phyloP scores from a whole-genome alignment of 805 yeast genomes.

The Myxozyma nipponensis region DNA sequence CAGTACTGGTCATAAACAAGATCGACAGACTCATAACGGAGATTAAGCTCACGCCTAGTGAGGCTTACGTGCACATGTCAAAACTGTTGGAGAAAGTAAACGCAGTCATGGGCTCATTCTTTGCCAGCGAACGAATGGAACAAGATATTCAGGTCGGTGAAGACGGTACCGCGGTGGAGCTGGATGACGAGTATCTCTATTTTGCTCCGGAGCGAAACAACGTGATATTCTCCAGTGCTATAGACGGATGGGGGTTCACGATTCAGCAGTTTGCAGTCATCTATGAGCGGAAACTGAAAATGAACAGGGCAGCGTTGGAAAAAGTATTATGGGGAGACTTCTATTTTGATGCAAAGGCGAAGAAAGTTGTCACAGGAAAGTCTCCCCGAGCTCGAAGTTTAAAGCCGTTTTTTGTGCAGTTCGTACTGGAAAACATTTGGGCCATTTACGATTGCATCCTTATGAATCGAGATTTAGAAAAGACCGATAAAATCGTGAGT shows the following conservation, averaged over 20 bases:
- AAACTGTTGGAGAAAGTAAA: slow-evolving; percentile 89
- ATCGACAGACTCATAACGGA: slow-evolving; percentile 83
- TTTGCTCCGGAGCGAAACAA: slow-evolving; percentile 85
- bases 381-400: slow-evolving; percentile 56
- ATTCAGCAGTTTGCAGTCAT: slow-evolving; percentile 83
- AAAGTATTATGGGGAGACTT: slow-evolving; percentile 96
- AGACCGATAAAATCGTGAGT: slow-evolving; percentile 67
- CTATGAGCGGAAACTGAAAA: slow-evolving; percentile 78
- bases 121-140: slow-evolving; percentile 87
- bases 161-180: slow-evolving; percentile 59
- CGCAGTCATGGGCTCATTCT: slow-evolving; percentile 89
- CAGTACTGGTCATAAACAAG: slow-evolving; percentile 83
- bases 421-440: slow-evolving; percentile 89
- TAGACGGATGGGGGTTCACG: slow-evolving; percentile 98
- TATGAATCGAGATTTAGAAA: slow-evolving; percentile 61
- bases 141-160: slow-evolving; percentile 50
- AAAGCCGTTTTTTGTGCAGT: slow-evolving; percentile 81
- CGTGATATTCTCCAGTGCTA: slow-evolving; percentile 84
- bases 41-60: slow-evolving; percentile 73
- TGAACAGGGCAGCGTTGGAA: slow-evolving; percentile 70
- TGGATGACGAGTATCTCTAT: slow-evolving; percentile 75
- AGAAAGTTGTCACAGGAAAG: slow-evolving; percentile 65
- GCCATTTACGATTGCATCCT: slow-evolving; percentile 73
- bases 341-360: slow-evolving; percentile 83
- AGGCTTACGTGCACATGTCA: slow-evolving; percentile 76